A percentile compares a stretch with the other conserved stretches of the same genome.
phyloP scores from a whole-genome alignment of 2,329 filamentous ascomycete genomes.

The Fusarium penzigii region DNA sequence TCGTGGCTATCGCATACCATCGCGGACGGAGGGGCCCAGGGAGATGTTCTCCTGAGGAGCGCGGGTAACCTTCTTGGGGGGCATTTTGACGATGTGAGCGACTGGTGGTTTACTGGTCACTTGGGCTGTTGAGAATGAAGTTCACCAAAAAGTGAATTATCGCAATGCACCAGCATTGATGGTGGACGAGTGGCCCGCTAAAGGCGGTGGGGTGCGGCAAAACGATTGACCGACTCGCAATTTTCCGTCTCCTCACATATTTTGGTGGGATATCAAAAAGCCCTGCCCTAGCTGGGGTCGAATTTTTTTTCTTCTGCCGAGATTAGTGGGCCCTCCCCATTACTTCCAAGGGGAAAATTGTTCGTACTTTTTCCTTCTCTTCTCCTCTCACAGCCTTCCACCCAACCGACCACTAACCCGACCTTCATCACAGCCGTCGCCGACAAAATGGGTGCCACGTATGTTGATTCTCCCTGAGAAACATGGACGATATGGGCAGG shows the following conservation, averaged over 20 bases:
- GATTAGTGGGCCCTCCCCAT: constrained; percentile 9
- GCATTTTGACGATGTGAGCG: constrained; percentile 65
- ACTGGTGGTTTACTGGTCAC: constrained; percentile 37
- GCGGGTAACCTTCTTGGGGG: constrained; percentile 87
- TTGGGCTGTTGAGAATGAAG: constrained; percentile 38
- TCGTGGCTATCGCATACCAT: constrained; percentile 62
- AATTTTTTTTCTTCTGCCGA: constrained; percentile 12
- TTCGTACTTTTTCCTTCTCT: constrained; percentile 1
- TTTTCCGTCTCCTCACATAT: constrained; percentile 6
- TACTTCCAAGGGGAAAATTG: constrained; percentile 18
- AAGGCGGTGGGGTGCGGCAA: constrained; percentile 42
- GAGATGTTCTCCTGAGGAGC: constrained; percentile 96
- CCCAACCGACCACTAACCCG: constrained; percentile 40
- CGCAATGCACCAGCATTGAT: constrained; percentile 28
- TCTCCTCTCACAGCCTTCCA: constrained; percentile 18
- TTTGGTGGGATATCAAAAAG: constrained; percentile 26
- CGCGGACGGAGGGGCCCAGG: constrained; percentile 93
- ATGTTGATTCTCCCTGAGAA: constrained; percentile 45
- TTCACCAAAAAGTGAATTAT: constrained; percentile 28
- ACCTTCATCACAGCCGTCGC: constrained; percentile 39
- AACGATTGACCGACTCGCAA: constrained; percentile 17
- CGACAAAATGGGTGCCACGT: constrained; percentile 55
- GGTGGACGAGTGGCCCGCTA: constrained; percentile 25
- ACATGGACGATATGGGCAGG: constrained; percentile 33
- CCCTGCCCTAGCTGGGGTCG: constrained; percentile 35